A percentile compares a stretch with the other conserved stretches of the same genome.
Conservation (phyloP, 1,139 yeast species). For the Kodamaea alishanica region DNA sequence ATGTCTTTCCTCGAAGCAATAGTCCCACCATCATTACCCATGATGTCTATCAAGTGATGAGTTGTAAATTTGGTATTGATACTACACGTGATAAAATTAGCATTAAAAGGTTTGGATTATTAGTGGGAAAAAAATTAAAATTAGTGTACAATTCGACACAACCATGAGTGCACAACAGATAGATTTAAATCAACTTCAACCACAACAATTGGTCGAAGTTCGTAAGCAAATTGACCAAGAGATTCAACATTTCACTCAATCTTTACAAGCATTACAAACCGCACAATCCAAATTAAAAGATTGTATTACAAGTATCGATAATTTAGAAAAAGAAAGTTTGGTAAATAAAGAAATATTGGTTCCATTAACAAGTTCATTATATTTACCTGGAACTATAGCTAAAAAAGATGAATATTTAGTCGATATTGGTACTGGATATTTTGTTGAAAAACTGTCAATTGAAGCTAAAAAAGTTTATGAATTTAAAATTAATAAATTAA, state of each 20-base stretch:
- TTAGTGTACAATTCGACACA: too few species aligned
- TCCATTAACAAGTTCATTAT: slow-evolving; percentile 84
- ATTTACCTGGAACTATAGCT: slow-evolving; percentile 76
- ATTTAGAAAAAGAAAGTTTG: slow-evolving; percentile 45
- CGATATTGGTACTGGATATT: slow-evolving; percentile 96
- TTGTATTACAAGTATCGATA: slow-evolving; percentile 68
- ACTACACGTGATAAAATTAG: too few species aligned
- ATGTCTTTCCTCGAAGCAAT: slow-evolving; percentile 47
- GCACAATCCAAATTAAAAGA: slow-evolving; percentile 83
- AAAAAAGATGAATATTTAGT: slow-evolving; percentile 72
- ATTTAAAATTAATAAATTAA: slow-evolving; percentile 67
- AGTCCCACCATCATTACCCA: slow-evolving; percentile 54
- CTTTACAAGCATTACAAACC: slow-evolving; percentile 77
- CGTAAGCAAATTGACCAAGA: slow-evolving; percentile 85
- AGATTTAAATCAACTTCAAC: slow-evolving; percentile 67
- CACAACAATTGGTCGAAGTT: slow-evolving; percentile 81
- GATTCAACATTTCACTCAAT: slow-evolving; percentile 77
- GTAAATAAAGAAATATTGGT: slow-evolving; percentile 58
- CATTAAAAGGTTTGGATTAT: too few species aligned
- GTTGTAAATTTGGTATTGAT: too few species aligned
- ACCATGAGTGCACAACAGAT: slow-evolving; percentile 18
- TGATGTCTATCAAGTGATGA: too few species aligned
- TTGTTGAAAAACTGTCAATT: slow-evolving; percentile 68
- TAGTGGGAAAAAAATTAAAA: too few species aligned
- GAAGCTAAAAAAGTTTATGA: slow-evolving; percentile 76